Conservation (phyloP, 1,284 basidiomycete genomes). For the Rhodotorula sp. region DNA sequence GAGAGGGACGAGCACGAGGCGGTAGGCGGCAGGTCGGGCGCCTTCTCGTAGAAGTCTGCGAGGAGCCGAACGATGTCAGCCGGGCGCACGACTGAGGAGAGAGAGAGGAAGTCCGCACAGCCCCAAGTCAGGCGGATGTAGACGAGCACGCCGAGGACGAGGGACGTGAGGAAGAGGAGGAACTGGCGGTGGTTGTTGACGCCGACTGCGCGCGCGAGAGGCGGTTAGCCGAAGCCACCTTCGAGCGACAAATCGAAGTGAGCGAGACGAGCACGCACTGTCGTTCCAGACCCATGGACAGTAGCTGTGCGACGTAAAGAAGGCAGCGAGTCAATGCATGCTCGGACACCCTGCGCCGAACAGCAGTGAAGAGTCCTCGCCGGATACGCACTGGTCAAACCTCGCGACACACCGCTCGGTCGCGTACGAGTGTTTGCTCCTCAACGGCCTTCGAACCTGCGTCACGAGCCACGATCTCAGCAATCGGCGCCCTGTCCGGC, state of each 20-base stretch:
- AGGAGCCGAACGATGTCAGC: background rate
- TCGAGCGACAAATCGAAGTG: background rate
- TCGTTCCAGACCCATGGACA: constrained; percentile 99
- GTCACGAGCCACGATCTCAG: background rate
- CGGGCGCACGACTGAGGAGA: no score
- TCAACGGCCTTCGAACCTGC: constrained; percentile 80
- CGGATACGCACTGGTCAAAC: constrained; percentile 76
- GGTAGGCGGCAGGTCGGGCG: constrained; percentile 52
- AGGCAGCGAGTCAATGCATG: background rate
- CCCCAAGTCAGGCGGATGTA: constrained; percentile 81
- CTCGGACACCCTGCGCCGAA: background rate
- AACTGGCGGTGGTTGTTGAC: constrained; percentile 93
- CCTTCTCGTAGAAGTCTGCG: constrained; percentile 48
- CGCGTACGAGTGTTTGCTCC: constrained; percentile 91
- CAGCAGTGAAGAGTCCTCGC: no score
- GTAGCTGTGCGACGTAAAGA: constrained; percentile 60
- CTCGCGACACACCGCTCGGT: constrained; percentile 87
- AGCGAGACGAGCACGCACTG: constrained; percentile 58
- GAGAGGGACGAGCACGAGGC: constrained; percentile 63
- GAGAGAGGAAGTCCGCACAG: constrained; percentile 59
- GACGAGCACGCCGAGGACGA: constrained; percentile 74
- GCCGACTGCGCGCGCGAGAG: constrained; percentile 66
- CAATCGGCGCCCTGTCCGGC: background rate
- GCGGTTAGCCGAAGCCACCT: background rate
- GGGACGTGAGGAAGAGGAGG: constrained; percentile 78